Evolutionary conservation across 2,329 filamentous ascomycete species (phyloP).

Genomic region (Ilyonectria robusta): DNA sequence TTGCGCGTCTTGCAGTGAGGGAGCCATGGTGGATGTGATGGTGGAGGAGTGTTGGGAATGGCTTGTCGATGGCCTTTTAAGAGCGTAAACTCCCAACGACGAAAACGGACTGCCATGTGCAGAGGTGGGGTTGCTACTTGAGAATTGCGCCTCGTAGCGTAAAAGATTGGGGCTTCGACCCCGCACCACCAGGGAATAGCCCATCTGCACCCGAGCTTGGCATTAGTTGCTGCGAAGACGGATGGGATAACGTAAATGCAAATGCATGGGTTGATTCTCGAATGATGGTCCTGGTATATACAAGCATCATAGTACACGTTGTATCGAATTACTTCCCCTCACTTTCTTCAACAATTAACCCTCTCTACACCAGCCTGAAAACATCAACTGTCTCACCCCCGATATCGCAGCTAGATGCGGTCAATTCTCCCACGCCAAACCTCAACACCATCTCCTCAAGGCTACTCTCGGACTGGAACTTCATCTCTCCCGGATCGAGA

Average conservation of each 20-base stretch:
- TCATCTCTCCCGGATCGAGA: not conserved
- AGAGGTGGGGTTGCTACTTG: not conserved
- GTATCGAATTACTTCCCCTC: too few relatives aligned
- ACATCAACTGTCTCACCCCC: not conserved
- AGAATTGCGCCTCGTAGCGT: not conserved
- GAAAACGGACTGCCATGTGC: not conserved
- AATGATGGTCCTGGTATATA: not conserved
- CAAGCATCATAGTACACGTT: not conserved
- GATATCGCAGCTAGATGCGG: not conserved
- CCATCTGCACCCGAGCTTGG: slow-evolving; percentile 6
- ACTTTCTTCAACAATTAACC: too few relatives aligned
- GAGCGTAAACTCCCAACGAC: not conserved
- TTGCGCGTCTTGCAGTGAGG: slow-evolving; percentile 50
- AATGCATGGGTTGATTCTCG: not conserved
- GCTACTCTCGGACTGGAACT: too few relatives aligned
- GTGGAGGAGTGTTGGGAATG: too few relatives aligned
- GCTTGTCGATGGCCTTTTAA: not conserved
- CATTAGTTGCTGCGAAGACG: not conserved
- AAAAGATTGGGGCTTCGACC: not conserved
- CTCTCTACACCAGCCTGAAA: too few relatives aligned
- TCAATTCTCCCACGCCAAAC: not conserved
- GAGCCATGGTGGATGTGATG: slow-evolving; percentile 39
- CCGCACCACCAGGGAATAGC: not conserved
- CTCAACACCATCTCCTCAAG: not conserved
- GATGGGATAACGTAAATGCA: not conserved